phyloP scores from a whole-genome alignment of 306 rosid species.

The Cucurbita maxima region DNA sequence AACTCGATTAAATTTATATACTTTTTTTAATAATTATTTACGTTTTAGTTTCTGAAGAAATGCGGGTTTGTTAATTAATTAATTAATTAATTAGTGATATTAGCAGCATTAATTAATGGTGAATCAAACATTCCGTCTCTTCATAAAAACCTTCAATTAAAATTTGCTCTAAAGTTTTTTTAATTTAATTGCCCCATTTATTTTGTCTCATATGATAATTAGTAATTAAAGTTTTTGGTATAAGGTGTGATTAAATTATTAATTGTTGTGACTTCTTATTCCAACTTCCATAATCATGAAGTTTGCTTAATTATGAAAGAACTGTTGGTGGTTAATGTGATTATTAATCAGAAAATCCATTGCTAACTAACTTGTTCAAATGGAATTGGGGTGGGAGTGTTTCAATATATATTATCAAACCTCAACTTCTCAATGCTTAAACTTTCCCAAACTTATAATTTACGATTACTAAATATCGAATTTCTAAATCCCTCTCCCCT shows the following conservation, averaged over 20 bases:
- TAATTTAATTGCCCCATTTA: not conserved
- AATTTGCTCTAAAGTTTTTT: not conserved
- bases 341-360: not conserved
- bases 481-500: no score
- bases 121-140: not conserved
- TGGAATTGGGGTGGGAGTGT: not conserved
- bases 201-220: no score
- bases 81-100: not conserved
- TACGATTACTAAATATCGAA: not conserved
- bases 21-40: not conserved
- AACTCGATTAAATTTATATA: no score
- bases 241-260: not conserved
- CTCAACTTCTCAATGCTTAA: not conserved
- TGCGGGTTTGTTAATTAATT: not conserved
- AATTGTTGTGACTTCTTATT: not conserved
- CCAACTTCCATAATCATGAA: not conserved
- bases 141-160: not conserved
- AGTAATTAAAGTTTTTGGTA: no score
- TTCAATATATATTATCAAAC: not conserved
- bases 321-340: conserved; percentile 1
- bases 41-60: no score
- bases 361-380: conserved; percentile 2
- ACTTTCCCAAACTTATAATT: not conserved
- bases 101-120: not conserved
- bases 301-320: not conserved